Base-by-base conservation (phyloP, 2,329 filamentous ascomycete genomes). In the Ophiostoma sp. region DNA sequence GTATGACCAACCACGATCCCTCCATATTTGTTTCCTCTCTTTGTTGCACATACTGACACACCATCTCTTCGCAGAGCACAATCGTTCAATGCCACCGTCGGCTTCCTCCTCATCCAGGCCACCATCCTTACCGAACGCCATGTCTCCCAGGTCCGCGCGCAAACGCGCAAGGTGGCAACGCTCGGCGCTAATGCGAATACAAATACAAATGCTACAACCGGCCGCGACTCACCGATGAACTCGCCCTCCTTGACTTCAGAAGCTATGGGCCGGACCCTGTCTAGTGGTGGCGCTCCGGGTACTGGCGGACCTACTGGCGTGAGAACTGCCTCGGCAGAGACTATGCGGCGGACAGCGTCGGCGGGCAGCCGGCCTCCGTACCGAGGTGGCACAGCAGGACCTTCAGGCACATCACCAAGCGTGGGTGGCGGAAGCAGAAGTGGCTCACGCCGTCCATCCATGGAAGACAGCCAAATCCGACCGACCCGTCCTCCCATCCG, bases 121-220 rank as follows among this genome's bases (percentile, higher is more conserved):
- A 94, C 94, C 81, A 97, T 94, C 88, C 88, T 98, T 6, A 97
- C 96, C 79, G 95, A 98, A 80, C 88, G 93, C 70, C 94, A 98
- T 83, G 88, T 97, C 36, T 93, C 93, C 0, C 94, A 98, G 80
- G 93, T 98, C 66, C 90, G 93, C 77, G 94, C 93, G 25, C 94
- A 98, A 83, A 94, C 98, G 85, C 90, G 93, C 75, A 96, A 92
- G 79, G 89, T 91, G 59, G 74, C 74, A 8, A 89, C 88, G 2
- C 87, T 87, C 7, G 85, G 86, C 2, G 19, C 9, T 15, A 25
- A 22, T 42, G n/a, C 22, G 15, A 48, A 48, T 48, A 6, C 42
- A 3, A 48, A 48, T 19, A 15, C 42, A 4, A 48, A 19, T 22
- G 86, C 85, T n/a, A 45, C 12, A 2, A 22, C 28, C 28, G 66